phyloP scores from a whole-genome alignment of 2,329 filamentous ascomycete species.

The Amesomyces nigricolor region DNA sequence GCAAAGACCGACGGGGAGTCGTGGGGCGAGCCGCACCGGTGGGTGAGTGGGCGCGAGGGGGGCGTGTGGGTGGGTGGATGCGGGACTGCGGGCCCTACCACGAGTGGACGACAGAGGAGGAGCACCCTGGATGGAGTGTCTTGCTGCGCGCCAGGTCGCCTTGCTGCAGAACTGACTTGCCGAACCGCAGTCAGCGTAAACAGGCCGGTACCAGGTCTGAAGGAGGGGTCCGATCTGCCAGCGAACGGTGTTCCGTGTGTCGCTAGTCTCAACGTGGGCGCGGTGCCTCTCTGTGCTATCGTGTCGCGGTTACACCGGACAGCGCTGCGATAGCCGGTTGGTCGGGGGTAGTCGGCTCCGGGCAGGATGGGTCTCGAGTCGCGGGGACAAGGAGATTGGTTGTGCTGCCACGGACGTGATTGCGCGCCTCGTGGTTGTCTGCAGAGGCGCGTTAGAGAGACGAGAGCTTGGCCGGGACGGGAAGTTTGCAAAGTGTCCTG shows the following conservation, averaged over 20 bases:
- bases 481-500: slow-evolving; percentile 11
- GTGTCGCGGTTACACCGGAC: slow-evolving; percentile 29
- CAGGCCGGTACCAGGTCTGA: not conserved
- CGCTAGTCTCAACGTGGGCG: slow-evolving; percentile 19
- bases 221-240: slow-evolving; percentile 12
- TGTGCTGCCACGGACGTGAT: slow-evolving; percentile 24
- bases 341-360: slow-evolving; percentile 25
- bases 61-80: slow-evolving; percentile 29
- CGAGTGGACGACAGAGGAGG: slow-evolving; percentile 19
- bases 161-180: slow-evolving; percentile 21
- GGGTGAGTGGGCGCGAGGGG: slow-evolving; percentile 20
- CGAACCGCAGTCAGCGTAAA: not conserved
- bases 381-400: slow-evolving; percentile 26
- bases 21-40: slow-evolving; percentile 9
- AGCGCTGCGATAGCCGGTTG: slow-evolving; percentile 27
- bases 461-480: slow-evolving; percentile 21
- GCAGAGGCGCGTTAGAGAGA: slow-evolving; percentile 36
- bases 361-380: slow-evolving; percentile 20
- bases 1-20: slow-evolving; percentile 19
- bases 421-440: slow-evolving; percentile 30
- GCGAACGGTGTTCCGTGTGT: slow-evolving; percentile 18
- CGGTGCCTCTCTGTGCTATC: slow-evolving; percentile 20
- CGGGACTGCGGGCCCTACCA: slow-evolving; percentile 35
- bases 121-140: not conserved
- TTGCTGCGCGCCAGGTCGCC: slow-evolving; percentile 29